phyloP scores from a whole-genome alignment of 139 green algal species.

The Chlamydomonas sphaeroides region DNA sequence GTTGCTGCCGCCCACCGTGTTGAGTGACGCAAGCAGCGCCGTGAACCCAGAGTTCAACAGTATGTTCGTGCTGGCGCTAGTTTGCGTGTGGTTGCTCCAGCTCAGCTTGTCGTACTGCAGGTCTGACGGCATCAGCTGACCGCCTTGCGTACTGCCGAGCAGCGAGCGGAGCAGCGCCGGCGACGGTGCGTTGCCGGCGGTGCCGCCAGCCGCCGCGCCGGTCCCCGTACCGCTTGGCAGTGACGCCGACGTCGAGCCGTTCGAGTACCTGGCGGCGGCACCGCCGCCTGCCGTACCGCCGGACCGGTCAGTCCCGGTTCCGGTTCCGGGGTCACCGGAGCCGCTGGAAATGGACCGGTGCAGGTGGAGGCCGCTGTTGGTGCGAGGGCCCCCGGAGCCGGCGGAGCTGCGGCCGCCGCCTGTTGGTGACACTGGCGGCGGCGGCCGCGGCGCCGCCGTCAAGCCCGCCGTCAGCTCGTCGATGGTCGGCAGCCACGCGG shows the following conservation, averaged over 20 bases:
- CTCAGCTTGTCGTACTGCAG: constrained; percentile 36
- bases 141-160: neutral
- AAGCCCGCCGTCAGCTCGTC: constrained; percentile 32
- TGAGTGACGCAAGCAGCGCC: constrained; percentile 21
- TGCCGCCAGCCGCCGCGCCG: too few relatives aligned
- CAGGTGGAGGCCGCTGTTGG: neutral
- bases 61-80: neutral
- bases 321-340: too few relatives aligned
- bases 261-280: too few relatives aligned
- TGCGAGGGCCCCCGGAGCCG: neutral
- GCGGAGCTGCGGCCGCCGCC: neutral
- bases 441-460: neutral
- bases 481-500: constrained; percentile 19
- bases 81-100: constrained; percentile 28
- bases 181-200: too few relatives aligned
- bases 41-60: constrained; percentile 30
- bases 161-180: too few relatives aligned
- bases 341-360: too few relatives aligned
- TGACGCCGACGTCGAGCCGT: too few relatives aligned
- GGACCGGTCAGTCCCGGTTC: too few relatives aligned
- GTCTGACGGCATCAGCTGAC: constrained; percentile 20
- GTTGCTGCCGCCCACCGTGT: constrained; percentile 9
- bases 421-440: neutral
- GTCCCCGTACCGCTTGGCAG: too few relatives aligned
- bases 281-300: too few relatives aligned